Evolutionary conservation across 306 rosid species (phyloP).

Genomic region (Lagenaria siceraria): DNA sequence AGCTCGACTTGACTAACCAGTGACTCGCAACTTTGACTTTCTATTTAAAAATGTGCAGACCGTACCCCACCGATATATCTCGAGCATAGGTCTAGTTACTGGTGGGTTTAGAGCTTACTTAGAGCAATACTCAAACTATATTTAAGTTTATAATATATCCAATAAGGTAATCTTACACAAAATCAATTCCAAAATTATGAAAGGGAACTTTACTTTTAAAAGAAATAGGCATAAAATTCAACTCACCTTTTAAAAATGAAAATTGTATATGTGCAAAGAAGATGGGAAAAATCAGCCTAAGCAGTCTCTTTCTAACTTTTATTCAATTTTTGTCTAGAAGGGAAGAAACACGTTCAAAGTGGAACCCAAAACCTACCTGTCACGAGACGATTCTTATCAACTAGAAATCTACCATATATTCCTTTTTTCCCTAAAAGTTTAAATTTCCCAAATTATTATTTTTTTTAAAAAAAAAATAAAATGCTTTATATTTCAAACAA

Average conservation of each 20-base stretch:
- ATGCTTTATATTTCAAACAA: neutral
- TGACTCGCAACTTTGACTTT: too few species aligned
- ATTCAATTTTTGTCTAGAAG: neutral
- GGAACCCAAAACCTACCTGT: neutral
- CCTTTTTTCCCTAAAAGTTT: too few species aligned
- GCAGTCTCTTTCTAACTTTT: neutral
- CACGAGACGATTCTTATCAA: neutral
- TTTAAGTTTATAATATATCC: too few species aligned
- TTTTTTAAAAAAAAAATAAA: too few species aligned
- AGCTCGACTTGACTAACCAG: too few species aligned
- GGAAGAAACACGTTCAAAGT: neutral
- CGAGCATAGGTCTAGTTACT: too few species aligned
- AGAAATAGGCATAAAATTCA: neutral
- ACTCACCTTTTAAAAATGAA: neutral
- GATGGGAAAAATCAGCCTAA: neutral
- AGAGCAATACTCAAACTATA: too few species aligned
- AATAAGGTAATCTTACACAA: neutral
- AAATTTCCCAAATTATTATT: neutral
- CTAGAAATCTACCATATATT: constrained; percentile 1
- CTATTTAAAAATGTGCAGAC: too few species aligned
- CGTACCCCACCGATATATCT: too few species aligned
- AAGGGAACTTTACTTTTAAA: neutral
- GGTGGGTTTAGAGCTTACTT: too few species aligned
- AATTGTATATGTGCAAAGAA: neutral
- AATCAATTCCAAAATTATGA: neutral